Conservation (phyloP, 345 rosid species). For the Eucalyptus camaldulensis region DNA sequence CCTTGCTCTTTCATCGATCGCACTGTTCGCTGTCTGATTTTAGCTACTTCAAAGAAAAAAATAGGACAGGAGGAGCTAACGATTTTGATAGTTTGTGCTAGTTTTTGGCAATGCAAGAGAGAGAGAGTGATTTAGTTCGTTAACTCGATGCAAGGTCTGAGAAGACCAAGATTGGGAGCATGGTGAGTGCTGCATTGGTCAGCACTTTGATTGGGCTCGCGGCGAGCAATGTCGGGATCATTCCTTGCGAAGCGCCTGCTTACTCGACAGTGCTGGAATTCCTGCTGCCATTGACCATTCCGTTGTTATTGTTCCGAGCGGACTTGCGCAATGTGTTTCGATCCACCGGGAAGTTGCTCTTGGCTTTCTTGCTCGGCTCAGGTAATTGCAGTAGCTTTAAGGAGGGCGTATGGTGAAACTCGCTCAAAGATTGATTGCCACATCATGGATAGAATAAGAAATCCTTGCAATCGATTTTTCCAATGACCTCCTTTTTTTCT, state of each 20-base stretch:
- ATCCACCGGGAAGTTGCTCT: constrained; percentile 68
- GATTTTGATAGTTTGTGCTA: not conserved
- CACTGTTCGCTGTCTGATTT: not conserved
- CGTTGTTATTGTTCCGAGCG: constrained; percentile 68
- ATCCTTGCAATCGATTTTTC: not conserved
- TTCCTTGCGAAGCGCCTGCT: constrained; percentile 60
- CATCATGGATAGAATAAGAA: not conserved
- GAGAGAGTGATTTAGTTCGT: not conserved
- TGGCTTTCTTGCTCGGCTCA: constrained; percentile 76
- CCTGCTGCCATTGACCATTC: constrained; percentile 73
- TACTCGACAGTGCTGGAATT: constrained; percentile 53
- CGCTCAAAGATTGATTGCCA: not conserved
- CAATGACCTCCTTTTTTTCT: not conserved
- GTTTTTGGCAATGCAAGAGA: not conserved
- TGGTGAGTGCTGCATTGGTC: constrained; percentile 76
- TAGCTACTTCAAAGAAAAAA: not conserved
- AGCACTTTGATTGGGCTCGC: constrained; percentile 80
- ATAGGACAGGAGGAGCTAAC: not conserved
- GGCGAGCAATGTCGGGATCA: constrained; percentile 68
- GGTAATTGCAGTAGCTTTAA: constrained; percentile 13
- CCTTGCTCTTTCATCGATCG: not conserved
- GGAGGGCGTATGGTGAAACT: not conserved
- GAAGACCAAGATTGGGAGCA: constrained; percentile 74
- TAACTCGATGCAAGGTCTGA: constrained; percentile 47
- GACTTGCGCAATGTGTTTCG: constrained; percentile 58